These are phyloP conservation scores for Mucor plumbeus DNA, from an alignment of 371 early-diverging fungal genomes.

Conservation along the genomic window DNA sequence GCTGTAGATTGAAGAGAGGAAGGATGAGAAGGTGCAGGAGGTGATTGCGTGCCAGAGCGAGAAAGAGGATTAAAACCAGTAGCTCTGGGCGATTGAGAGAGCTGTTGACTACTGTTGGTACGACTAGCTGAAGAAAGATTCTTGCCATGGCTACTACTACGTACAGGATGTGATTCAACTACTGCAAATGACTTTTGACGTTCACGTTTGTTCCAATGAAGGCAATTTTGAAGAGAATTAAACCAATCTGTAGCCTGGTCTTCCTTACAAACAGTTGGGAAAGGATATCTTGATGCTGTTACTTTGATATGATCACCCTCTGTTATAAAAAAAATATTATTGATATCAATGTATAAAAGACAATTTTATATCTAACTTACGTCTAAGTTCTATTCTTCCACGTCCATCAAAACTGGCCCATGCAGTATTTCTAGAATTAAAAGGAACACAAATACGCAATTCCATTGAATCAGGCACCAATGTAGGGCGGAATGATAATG, in stretches of 20 bases:
- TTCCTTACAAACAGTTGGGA: constrained; percentile 86
- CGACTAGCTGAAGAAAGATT: neutral
- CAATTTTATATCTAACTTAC: constrained; percentile 34
- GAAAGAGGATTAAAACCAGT: constrained; percentile 6
- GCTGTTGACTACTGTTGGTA: neutral
- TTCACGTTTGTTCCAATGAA: constrained; percentile 86
- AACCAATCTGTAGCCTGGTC: constrained; percentile 87
- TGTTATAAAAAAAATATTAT: constrained; percentile 11
- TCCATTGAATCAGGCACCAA: constrained; percentile 92
- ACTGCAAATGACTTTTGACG: constrained; percentile 74
- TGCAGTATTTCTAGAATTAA: constrained; percentile 77
- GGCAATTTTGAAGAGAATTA: constrained; percentile 73
- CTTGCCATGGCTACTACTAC: neutral
- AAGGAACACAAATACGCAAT: constrained; percentile 79
- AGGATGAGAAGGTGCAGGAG: neutral
- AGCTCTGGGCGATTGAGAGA: constrained; percentile 7
- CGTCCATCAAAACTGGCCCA: constrained; percentile 94
- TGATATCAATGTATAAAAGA: neutral
- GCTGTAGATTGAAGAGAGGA: neutral
- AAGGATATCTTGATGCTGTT: constrained; percentile 83
- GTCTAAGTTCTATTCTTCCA: constrained; percentile 82
- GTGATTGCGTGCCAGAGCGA: constrained; percentile 2
- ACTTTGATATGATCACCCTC: constrained; percentile 90
- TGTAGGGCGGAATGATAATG: constrained; percentile 94
- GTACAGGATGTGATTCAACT: constrained; percentile 39